These are phyloP conservation scores for Rutidosis leptorrhynchoides DNA, from an alignment of 129 eudicot genomes.

Conservation along the genomic window DNA sequence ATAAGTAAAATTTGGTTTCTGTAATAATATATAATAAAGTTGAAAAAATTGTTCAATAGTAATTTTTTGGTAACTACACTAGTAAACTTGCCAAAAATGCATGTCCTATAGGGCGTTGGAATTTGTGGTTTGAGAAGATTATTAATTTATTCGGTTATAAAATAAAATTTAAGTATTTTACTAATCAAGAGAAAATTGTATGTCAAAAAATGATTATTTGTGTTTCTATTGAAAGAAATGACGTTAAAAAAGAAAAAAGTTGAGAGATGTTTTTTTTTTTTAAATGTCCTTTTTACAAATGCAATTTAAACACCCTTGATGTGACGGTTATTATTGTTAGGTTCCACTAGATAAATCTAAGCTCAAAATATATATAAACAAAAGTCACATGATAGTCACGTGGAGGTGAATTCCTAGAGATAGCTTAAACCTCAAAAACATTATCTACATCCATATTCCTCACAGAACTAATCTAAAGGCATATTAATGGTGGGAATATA, in stretches of 20 bases:
- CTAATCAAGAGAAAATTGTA: too few relatives aligned
- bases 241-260: too few relatives aligned
- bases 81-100: neutral
- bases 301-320: too few relatives aligned
- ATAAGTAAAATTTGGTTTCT: slow-evolving; percentile 18
- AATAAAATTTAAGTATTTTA: too few relatives aligned
- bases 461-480: slow-evolving; percentile 2
- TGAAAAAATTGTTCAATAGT: neutral
- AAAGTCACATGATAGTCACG: slow-evolving; percentile 14
- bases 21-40: slow-evolving; percentile 17
- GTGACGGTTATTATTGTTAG: neutral
- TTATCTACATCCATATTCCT: slow-evolving; percentile 23
- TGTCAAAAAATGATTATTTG: too few relatives aligned
- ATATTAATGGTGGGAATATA: neutral
- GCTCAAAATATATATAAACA: neutral
- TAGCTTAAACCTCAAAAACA: slow-evolving; percentile 25
- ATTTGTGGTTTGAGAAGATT: too few relatives aligned
- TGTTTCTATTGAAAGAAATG: too few relatives aligned
- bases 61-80: neutral
- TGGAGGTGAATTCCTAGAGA: slow-evolving; percentile 15
- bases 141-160: too few relatives aligned
- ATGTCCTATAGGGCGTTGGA: too few relatives aligned
- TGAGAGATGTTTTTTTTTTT: too few relatives aligned
- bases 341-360: neutral
- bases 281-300: too few relatives aligned